phyloP scores from a whole-genome alignment of 1,284 basidiomycete genomes.

The Cutaneotrichosporon sp. region DNA sequence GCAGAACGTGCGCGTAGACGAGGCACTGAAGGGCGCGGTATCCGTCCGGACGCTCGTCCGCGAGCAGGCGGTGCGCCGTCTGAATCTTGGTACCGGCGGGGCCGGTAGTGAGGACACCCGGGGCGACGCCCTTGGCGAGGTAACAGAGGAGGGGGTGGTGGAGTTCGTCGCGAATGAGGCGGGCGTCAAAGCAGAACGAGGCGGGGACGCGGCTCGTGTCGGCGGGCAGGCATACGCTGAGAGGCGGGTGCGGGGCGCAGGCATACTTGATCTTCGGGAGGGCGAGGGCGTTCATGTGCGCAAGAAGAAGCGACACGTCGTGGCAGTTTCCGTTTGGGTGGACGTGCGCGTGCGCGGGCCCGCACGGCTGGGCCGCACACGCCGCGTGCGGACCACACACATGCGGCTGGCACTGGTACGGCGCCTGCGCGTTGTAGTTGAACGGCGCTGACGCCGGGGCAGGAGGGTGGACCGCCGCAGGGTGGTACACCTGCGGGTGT shows the following conservation, averaged over 20 bases:
- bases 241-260: conserved; percentile 8
- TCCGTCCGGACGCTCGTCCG: conserved; percentile 14
- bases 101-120: conserved; percentile 6
- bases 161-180: conserved; percentile 17
- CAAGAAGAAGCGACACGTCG: conserved; percentile 14
- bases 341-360: background rate
- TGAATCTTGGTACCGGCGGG: conserved; percentile 6
- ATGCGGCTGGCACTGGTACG: conserved; percentile 1
- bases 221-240: conserved; percentile 6
- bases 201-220: conserved; percentile 6
- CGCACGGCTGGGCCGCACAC: background rate
- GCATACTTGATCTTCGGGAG: conserved; percentile 9
- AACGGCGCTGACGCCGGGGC: background rate
- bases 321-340: conserved; percentile 7
- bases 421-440: background rate
- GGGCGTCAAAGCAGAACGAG: conserved; percentile 8
- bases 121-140: conserved; percentile 17
- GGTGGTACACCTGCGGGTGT: background rate
- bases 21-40: conserved; percentile 16
- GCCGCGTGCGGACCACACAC: background rate
- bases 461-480: background rate
- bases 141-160: conserved; percentile 17
- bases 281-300: conserved; percentile 13
- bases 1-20: conserved; percentile 13
- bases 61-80: conserved; percentile 9